Base-by-base conservation (phyloP, 208 protist genomes). In the Herpetomonas tarakana region DNA sequence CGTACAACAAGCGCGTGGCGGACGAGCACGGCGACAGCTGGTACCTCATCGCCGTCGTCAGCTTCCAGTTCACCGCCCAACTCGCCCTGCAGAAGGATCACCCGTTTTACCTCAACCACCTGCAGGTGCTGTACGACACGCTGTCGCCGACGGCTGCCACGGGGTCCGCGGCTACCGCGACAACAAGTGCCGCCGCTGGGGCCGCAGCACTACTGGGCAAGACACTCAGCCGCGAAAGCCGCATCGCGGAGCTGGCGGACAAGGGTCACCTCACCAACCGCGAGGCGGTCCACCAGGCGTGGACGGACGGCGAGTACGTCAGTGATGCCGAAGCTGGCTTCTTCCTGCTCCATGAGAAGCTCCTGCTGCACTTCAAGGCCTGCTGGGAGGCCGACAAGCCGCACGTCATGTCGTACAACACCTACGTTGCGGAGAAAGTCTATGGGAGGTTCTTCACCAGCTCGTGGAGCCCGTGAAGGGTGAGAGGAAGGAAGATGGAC, bases 351-450 rank as follows among this genome's bases (percentile, higher is more conserved):
- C 87, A 96, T 58, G 83, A 93, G 62, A 69, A 77, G 30, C 67
- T 96, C 27, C 62, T 96, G 51, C 60, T 88, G 45, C 71, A 88
- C 62, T 96, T 93, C 55, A 86, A 88, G 60, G 62, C 52, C 21
- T 82, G 75, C 65, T 96, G 90, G 90, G 74, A 83, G 54, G 71
- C 78, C 6, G 84, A 96, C 59, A 41, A 74, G 52, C 90, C 90
- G n/a, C 78, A 86, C 31, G 83, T 92, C 45, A 92, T 92, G 90
- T 77, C 82, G 49, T 93, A 91, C 72, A 81, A 76, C 58, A 87
- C 71, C 22, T 93, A 90, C 57, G 80, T 92, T 50, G 50, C 66
- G 7, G 39, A 74, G 19, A 77, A 68, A 16, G 86, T 96, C 2
- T 81, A 83, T 50, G 38, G 35, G 56, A 88, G 70, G 19, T 94